phyloP scores from a whole-genome alignment of 495 filamentous ascomycete genomes.

The Thermochaetoides thermophila region DNA sequence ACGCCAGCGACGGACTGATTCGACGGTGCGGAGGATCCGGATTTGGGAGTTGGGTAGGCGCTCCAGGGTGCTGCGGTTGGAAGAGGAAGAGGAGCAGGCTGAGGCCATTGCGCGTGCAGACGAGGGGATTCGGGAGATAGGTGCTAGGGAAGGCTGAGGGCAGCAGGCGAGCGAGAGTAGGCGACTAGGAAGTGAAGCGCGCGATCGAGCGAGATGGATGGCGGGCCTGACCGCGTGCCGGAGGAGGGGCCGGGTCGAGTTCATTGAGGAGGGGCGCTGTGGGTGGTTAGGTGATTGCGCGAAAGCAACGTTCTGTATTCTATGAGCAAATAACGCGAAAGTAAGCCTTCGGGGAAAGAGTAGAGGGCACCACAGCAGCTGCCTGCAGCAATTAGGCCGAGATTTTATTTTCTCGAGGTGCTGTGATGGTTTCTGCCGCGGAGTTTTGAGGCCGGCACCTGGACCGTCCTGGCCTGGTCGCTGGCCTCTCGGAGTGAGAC shows the following conservation, averaged over 20 bases:
- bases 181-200: conserved; percentile 5
- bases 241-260: conserved; percentile 14
- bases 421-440: conserved; percentile 36
- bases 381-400: not conserved
- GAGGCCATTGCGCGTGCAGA: conserved; percentile 22
- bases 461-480: too few relatives aligned
- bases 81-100: conserved; percentile 4
- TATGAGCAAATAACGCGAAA: too few relatives aligned
- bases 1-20: conserved; percentile 56
- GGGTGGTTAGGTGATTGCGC: not conserved
- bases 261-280: conserved; percentile 5
- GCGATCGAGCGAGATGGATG: conserved; percentile 13
- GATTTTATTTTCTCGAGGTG: conserved; percentile 12
- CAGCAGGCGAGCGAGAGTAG: not conserved
- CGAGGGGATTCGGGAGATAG: not conserved
- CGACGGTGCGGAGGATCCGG: conserved; percentile 60
- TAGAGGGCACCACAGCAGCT: not conserved
- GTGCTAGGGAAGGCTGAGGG: not conserved
- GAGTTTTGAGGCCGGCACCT: conserved; percentile 28
- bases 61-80: conserved; percentile 8
- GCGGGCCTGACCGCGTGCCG: conserved; percentile 14
- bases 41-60: conserved; percentile 41
- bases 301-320: too few relatives aligned
- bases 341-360: not conserved
- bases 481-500: too few relatives aligned